These are phyloP conservation scores for Pythium scleroteichum DNA, from an alignment of 352 stramenopile genomes.

Conservation along the genomic window DNA sequence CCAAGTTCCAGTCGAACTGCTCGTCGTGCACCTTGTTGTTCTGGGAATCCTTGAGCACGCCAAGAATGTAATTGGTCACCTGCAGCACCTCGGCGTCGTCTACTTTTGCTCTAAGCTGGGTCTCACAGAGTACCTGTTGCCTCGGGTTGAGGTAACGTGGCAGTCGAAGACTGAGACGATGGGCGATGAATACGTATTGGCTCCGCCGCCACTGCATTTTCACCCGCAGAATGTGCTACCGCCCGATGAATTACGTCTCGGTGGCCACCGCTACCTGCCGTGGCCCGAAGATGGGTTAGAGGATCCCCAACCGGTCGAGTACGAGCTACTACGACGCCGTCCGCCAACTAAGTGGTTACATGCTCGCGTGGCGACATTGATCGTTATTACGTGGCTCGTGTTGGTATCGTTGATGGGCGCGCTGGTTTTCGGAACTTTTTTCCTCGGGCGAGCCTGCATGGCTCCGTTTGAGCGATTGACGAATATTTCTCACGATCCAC, in stretches of 20 bases:
- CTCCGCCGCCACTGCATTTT: conserved; percentile 78
- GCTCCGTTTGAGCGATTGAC: conserved; percentile 68
- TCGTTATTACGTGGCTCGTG: conserved; percentile 59
- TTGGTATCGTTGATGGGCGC: conserved; percentile 59
- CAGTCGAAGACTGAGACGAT: conserved; percentile 17
- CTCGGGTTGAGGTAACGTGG: conserved; percentile 39
- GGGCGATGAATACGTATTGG: conserved; percentile 41
- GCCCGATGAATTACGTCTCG: conserved; percentile 65
- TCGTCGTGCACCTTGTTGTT: conserved; percentile 95
- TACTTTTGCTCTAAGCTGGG: conserved; percentile 65
- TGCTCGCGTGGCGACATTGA: conserved; percentile 50
- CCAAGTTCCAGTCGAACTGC: conserved; percentile 95
- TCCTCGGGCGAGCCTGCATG: conserved; percentile 65
- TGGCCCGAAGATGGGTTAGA: conserved; percentile 85
- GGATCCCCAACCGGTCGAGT: conserved; percentile 65
- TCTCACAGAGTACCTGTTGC: conserved; percentile 69
- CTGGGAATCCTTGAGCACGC: conserved; percentile 92
- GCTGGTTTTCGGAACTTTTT: conserved; percentile 71
- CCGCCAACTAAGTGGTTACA: conserved; percentile 50
- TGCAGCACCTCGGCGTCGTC: conserved; percentile 66
- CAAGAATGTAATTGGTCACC: conserved; percentile 83
- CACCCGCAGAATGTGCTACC: conserved; percentile 70
- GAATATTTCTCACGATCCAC: conserved; percentile 70
- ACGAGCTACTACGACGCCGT: conserved; percentile 60
- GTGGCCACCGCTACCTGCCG: conserved; percentile 75